Evolutionary conservation across 805 yeast genomes (phyloP).

Genomic region (Lipomyces sp.): DNA sequence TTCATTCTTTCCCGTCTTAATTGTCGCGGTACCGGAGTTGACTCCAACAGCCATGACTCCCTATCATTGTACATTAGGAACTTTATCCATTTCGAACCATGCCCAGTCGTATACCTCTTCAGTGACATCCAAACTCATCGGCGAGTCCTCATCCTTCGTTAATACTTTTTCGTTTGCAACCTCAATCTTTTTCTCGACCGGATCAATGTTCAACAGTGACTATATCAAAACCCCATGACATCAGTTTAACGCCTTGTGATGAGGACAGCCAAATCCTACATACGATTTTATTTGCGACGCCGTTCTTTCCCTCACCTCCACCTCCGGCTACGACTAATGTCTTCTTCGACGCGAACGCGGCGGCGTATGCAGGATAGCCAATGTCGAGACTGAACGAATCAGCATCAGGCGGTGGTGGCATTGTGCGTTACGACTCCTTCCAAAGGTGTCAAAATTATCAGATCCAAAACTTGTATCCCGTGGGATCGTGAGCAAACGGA

Average conservation of each 20-base stretch:
- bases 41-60: conserved; percentile 71
- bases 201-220: conserved; percentile 65
- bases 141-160: conserved; percentile 71
- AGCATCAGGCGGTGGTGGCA: conserved; percentile 3
- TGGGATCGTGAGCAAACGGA: too few species aligned
- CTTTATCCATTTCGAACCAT: neutral
- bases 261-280: conserved; percentile 14
- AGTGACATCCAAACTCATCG: conserved; percentile 73
- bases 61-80: conserved; percentile 35
- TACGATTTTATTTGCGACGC: conserved; percentile 77
- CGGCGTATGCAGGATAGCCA: conserved; percentile 72
- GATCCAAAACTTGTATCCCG: too few species aligned
- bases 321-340: conserved; percentile 84
- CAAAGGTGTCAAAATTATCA: too few species aligned
- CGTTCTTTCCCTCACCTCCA: conserved; percentile 92
- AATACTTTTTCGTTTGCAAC: conserved; percentile 17
- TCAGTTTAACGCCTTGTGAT: neutral
- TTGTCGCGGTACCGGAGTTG: conserved; percentile 59
- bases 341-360: conserved; percentile 65
- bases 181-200: conserved; percentile 48
- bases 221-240: conserved; percentile 6
- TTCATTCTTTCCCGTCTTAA: conserved; percentile 65
- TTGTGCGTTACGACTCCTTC: too few species aligned
- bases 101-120: conserved; percentile 39
- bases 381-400: conserved; percentile 34